Conservation (phyloP, 306 rosid genomes). For the Styphnolobium japonicum region DNA sequence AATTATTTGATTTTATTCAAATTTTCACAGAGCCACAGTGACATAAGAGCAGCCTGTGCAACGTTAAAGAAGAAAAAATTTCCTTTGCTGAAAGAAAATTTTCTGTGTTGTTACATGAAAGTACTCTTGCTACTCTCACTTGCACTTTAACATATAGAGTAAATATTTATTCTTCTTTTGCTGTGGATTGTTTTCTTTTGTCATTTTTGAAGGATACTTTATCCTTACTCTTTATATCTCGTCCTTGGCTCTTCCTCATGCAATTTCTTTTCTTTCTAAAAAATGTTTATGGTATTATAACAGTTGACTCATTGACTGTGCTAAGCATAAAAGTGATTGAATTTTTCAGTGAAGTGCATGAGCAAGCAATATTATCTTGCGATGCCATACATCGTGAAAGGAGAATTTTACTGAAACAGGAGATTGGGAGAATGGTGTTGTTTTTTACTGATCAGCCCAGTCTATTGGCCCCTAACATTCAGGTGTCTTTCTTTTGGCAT, state of each 20-base stretch:
- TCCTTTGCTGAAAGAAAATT: too few species aligned
- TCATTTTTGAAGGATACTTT: not conserved
- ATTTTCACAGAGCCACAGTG: too few species aligned
- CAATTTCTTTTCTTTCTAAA: not conserved
- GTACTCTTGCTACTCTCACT: not conserved
- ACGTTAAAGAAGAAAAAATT: too few species aligned
- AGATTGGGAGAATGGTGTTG: slow-evolving; percentile 95
- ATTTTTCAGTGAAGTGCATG: slow-evolving; percentile 90
- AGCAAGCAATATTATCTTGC: slow-evolving; percentile 81
- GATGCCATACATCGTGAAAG: slow-evolving; percentile 90
- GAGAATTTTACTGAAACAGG: slow-evolving; percentile 95
- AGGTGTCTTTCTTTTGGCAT: slow-evolving; percentile 50
- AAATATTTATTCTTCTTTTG: not conserved
- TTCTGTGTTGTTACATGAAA: too few species aligned
- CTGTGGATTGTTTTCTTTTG: not conserved
- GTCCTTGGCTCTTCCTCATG: slow-evolving; percentile 5
- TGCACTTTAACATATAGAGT: not conserved
- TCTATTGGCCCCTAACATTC: slow-evolving; percentile 93
- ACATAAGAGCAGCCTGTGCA: too few species aligned
- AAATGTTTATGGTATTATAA: not conserved
- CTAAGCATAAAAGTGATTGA: slow-evolving; percentile 22
- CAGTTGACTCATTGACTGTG: slow-evolving; percentile 28
- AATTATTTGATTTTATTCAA: too few species aligned
- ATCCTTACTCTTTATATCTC: not conserved
- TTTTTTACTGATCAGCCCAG: slow-evolving; percentile 97